Evolutionary conservation across 208 protist species (phyloP).

Genomic region (Crithidia expoeki): DNA sequence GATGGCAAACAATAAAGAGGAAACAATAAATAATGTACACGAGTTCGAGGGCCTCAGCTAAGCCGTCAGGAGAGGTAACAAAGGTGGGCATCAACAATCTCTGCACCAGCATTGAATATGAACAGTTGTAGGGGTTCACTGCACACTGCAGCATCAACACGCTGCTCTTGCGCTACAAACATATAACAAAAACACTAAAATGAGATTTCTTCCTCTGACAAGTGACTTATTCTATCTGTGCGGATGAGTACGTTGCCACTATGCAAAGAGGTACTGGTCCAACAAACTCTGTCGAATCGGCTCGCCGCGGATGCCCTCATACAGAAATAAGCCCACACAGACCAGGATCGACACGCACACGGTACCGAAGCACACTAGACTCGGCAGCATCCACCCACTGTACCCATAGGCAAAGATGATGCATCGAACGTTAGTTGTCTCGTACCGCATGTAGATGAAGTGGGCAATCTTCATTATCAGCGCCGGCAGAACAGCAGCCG

Average conservation of each 20-base stretch:
- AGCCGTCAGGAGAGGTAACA: too few species aligned
- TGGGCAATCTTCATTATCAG: constrained; percentile 50
- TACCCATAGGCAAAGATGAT: constrained; percentile 32
- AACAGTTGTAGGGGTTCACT: too few species aligned
- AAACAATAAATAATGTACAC: neutral
- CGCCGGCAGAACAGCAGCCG: constrained; percentile 35
- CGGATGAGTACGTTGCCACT: neutral
- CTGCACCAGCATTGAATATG: too few species aligned
- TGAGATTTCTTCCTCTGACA: too few species aligned
- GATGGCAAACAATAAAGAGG: neutral
- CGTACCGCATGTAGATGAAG: constrained; percentile 27
- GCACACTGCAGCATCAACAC: too few species aligned
- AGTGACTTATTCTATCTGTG: neutral
- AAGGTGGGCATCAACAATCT: too few species aligned
- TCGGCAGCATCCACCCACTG: constrained; percentile 36
- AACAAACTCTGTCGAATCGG: constrained; percentile 41
- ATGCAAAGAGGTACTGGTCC: constrained; percentile 47
- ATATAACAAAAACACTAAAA: too few species aligned
- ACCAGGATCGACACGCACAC: constrained; percentile 44
- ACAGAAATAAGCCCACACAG: constrained; percentile 41
- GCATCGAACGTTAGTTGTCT: constrained; percentile 19
- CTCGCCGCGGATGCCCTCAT: constrained; percentile 35
- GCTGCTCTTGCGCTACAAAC: too few species aligned
- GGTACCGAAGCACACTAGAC: constrained; percentile 48
- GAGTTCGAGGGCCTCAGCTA: too few species aligned